Base-by-base conservation (phyloP, 106 monocot species). In the Allium fistulosum region DNA sequence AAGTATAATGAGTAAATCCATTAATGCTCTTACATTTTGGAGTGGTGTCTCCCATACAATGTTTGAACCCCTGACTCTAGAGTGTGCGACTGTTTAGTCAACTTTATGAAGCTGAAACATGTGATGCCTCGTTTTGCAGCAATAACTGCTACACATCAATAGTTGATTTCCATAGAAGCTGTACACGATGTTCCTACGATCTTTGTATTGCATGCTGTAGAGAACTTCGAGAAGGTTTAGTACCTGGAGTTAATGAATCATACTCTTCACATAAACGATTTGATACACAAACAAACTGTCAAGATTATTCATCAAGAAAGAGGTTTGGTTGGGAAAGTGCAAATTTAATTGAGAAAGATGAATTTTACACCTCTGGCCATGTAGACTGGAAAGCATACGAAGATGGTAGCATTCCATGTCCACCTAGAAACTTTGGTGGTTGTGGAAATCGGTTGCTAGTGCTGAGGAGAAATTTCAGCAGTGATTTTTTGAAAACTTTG, bases 81-180 rank as follows among this genome's bases (percentile, higher is more conserved):
- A 3, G 28, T 28, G 3, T 61, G 11, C 2, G 37, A 5, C n/a
- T 12, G 37, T 63, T 18, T 61, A 27, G 7, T 37, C 27, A n/a
- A 64, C 47, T 17, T 48, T 11, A 17, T 65, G 49, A 11, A 17
- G 9, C 18, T 65, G 15, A 65, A 47, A 69, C n/a, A 58, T 26
- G 7, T 60, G 22, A 14, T 71, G 56, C 14, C 47, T 71, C 49
- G 17, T 71, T 71, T 28, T 11, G 48, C 83, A 87, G 87, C 63
- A 75, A 87, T 49, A 80, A 69, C 51, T 87, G 87, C 75, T 75
- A 49, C 59, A 83, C 87, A n/a, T 87, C 87, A 50, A 87, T 87
- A 46, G 66, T 81, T 52, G 80, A 88, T 62, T 80, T 78, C 65
- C 87, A 87, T 69, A 74, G 87, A 80, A 83, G 83, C 83, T 87